A percentile compares a stretch with the other conserved stretches of the same genome.
Evolutionary conservation across 2,329 filamentous ascomycete genomes (phyloP).

Genomic region (Colletotrichum phormii): DNA sequence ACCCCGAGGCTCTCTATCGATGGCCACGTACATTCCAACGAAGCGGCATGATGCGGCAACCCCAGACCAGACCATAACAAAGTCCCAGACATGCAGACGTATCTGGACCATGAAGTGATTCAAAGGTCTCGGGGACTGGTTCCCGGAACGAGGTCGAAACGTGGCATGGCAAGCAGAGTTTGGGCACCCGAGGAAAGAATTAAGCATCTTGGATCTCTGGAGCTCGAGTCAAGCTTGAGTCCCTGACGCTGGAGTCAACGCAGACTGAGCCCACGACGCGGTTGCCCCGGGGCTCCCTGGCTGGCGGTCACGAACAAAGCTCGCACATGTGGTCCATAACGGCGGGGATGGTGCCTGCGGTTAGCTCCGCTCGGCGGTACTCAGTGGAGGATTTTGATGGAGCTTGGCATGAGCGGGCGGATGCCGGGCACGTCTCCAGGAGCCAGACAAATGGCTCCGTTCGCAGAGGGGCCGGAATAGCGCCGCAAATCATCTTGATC

Average conservation of each 20-base stretch:
- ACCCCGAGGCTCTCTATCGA: neutral
- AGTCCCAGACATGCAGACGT: neutral
- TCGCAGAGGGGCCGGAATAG: slow-evolving; percentile 35
- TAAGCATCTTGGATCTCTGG: neutral
- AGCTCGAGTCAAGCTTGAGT: neutral
- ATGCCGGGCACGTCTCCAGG: slow-evolving; percentile 18
- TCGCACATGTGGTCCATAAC: slow-evolving; percentile 17
- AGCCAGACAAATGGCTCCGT: slow-evolving; percentile 27
- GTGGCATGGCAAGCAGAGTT: slow-evolving; percentile 20
- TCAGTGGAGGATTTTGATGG: slow-evolving; percentile 18
- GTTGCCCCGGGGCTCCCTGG: slow-evolving; percentile 1
- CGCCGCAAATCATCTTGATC: slow-evolving; percentile 22
- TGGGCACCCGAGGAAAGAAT: neutral
- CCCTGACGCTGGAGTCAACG: neutral
- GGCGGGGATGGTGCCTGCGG: slow-evolving; percentile 32
- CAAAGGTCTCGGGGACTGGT: neutral
- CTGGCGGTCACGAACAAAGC: slow-evolving; percentile 8
- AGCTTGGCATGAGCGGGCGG: slow-evolving; percentile 29
- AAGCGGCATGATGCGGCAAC: neutral
- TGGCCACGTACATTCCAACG: neutral
- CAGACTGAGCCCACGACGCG: neutral
- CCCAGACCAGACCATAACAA: neutral
- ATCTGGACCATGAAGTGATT: neutral
- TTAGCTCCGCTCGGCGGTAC: slow-evolving; percentile 30
- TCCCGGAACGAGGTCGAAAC: slow-evolving; percentile 11